Percentiles rank a stretch among this genome's conserved stretches.
These are phyloP conservation scores for Cyclostephanos tholiformis DNA, from an alignment of 108 stramenopile genomes.

Conservation along the genomic window DNA sequence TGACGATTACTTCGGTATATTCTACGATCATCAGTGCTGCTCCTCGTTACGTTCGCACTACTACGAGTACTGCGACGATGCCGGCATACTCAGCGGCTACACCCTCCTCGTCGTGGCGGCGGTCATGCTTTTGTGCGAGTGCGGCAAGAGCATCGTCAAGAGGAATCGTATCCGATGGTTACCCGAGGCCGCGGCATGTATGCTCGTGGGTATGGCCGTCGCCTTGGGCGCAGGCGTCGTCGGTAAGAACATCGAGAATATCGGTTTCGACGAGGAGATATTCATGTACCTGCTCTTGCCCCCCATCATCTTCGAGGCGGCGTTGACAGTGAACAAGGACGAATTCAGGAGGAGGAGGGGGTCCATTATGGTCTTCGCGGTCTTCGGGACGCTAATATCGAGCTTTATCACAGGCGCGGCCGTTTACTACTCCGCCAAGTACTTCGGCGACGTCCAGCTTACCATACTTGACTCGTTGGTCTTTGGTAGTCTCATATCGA, in stretches of 20 bases:
- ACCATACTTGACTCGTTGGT: slow-evolving; percentile 51
- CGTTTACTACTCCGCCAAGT: slow-evolving; percentile 53
- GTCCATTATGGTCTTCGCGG: slow-evolving; percentile 80
- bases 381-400: slow-evolving; percentile 73
- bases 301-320: slow-evolving; percentile 89
- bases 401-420: slow-evolving; percentile 72
- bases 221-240: slow-evolving; percentile 28
- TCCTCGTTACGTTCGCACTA: slow-evolving; percentile 49
- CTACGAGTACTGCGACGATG: slow-evolving; percentile 57
- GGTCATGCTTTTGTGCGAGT: slow-evolving; percentile 74
- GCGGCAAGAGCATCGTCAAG: slow-evolving; percentile 69
- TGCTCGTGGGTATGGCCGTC: slow-evolving; percentile 61
- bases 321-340: slow-evolving; percentile 70
- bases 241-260: slow-evolving; percentile 38
- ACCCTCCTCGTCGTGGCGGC: slow-evolving; percentile 70
- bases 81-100: slow-evolving; percentile 58
- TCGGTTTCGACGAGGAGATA: slow-evolving; percentile 82
- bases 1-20: slow-evolving; percentile 68
- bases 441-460: slow-evolving; percentile 32
- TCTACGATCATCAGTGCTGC: slow-evolving; percentile 72
- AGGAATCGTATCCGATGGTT: slow-evolving; percentile 61
- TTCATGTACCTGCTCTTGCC: slow-evolving; percentile 85
- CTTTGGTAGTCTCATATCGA: slow-evolving; percentile 66
- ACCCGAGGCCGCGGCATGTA: slow-evolving; percentile 87
- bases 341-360: slow-evolving; percentile 76